phyloP scores from a whole-genome alignment of 768 basidiomycete species.

The Leccinum disarticulatum region DNA sequence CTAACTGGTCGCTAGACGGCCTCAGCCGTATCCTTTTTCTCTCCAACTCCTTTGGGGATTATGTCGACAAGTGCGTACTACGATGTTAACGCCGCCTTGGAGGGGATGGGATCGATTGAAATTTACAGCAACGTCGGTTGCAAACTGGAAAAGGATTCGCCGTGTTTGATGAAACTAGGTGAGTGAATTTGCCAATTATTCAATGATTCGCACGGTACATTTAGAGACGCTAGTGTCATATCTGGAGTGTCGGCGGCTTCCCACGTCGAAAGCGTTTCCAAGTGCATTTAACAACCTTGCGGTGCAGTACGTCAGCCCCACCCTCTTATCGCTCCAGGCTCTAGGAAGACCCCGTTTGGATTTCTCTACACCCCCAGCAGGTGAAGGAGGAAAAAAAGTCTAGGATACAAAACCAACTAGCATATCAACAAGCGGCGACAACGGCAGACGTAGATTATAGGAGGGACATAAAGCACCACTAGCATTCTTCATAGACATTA shows the following conservation, averaged over 20 bases:
- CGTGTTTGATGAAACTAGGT: slow-evolving; percentile 57
- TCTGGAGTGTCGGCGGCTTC: slow-evolving; percentile 49
- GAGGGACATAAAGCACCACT: slow-evolving; percentile 33
- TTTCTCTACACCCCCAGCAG: not conserved
- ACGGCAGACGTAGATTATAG: slow-evolving; percentile 27
- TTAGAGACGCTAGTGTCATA: slow-evolving; percentile 43
- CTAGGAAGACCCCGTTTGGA: not conserved
- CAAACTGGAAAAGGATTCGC: slow-evolving; percentile 49
- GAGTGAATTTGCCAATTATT: slow-evolving; percentile 22
- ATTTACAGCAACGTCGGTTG: slow-evolving; percentile 49
- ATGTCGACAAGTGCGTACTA: slow-evolving; percentile 58
- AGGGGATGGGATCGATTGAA: not conserved
- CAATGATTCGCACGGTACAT: slow-evolving; percentile 10
- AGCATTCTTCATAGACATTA: slow-evolving; percentile 66
- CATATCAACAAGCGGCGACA: slow-evolving; percentile 28
- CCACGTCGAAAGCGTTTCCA: slow-evolving; percentile 47
- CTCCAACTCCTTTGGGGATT: slow-evolving; percentile 66
- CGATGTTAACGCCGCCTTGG: not conserved
- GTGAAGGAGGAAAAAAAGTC: slow-evolving; percentile 3
- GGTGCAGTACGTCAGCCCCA: slow-evolving; percentile 46
- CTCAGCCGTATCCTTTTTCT: slow-evolving; percentile 55
- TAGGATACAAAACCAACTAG: slow-evolving; percentile 32
- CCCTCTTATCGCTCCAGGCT: slow-evolving; percentile 20
- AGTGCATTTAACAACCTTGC: slow-evolving; percentile 70
- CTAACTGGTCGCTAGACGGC: slow-evolving; percentile 54